Conservation (phyloP, 2,329 filamentous ascomycete genomes). For the Diaporthe sp. region DNA sequence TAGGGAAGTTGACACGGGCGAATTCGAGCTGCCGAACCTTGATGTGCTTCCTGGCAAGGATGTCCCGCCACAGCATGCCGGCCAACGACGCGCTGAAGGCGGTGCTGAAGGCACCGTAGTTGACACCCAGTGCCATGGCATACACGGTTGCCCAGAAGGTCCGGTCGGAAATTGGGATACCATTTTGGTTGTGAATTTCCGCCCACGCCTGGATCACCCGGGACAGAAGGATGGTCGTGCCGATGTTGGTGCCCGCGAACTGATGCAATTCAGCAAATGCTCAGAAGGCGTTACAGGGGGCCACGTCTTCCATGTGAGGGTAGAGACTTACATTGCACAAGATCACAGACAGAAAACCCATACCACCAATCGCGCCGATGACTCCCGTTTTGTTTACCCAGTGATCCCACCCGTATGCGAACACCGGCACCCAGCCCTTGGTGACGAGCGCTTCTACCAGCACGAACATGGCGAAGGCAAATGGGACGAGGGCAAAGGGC, state of each 20-base stretch:
- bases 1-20: conserved; percentile 77
- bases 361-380: conserved; percentile 77
- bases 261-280: conserved; percentile 51
- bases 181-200: conserved; percentile 65
- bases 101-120: conserved; percentile 81
- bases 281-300: not conserved
- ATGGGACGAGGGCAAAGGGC: conserved; percentile 77
- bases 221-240: conserved; percentile 80
- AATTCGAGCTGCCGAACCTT: conserved; percentile 75
- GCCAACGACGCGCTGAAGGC: conserved; percentile 81
- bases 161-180: conserved; percentile 69
- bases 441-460: conserved; percentile 80
- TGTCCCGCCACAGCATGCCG: conserved; percentile 80
- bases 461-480: conserved; percentile 82
- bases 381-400: conserved; percentile 80
- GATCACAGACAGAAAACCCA: conserved; percentile 80
- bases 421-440: conserved; percentile 81
- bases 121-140: conserved; percentile 81
- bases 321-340: conserved; percentile 76
- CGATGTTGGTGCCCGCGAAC: conserved; percentile 85
- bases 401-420: conserved; percentile 80
- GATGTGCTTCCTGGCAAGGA: conserved; percentile 77
- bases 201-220: conserved; percentile 80
- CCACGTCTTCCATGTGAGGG: not conserved
- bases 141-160: conserved; percentile 83